phyloP scores from a whole-genome alignment of 371 early-diverging fungal genomes.

The Haplosporangium sp. region DNA sequence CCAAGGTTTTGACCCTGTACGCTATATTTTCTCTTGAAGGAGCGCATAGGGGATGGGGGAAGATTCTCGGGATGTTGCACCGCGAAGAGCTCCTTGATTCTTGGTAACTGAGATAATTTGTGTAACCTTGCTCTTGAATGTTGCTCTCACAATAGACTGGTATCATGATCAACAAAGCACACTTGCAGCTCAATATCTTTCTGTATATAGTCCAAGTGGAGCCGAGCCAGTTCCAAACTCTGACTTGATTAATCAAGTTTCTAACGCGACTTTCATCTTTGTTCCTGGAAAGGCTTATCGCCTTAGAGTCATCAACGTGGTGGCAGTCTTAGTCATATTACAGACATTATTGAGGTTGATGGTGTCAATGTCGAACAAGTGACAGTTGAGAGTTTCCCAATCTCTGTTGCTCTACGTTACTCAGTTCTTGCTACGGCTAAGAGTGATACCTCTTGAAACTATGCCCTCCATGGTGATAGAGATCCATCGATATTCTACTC shows the following conservation, averaged over 20 bases:
- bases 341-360: slow-evolving; percentile 86
- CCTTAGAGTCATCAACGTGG: slow-evolving; percentile 78
- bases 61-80: too few relatives aligned
- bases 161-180: too few relatives aligned
- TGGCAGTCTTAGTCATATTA: slow-evolving; percentile 77
- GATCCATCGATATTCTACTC: slow-evolving; percentile 79
- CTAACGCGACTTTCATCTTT: slow-evolving; percentile 61
- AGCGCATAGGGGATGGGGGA: neutral
- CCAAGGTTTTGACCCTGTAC: neutral
- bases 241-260: slow-evolving; percentile 64
- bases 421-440: slow-evolving; percentile 81
- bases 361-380: slow-evolving; percentile 70
- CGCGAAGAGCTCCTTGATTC: too few relatives aligned
- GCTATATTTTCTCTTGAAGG: neutral
- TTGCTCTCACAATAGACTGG: too few relatives aligned
- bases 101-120: too few relatives aligned
- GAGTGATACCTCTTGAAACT: slow-evolving; percentile 70
- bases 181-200: too few relatives aligned
- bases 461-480: slow-evolving; percentile 78
- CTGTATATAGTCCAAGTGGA: too few relatives aligned
- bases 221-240: too few relatives aligned
- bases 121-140: too few relatives aligned
- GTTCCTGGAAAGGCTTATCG: slow-evolving; percentile 85
- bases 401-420: slow-evolving; percentile 76
- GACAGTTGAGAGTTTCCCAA: slow-evolving; percentile 62